Percentiles rank a stretch among this genome's conserved stretches.
phyloP scores from a whole-genome alignment of 1,284 basidiomycete species.

The Rhodotorula sp. region DNA sequence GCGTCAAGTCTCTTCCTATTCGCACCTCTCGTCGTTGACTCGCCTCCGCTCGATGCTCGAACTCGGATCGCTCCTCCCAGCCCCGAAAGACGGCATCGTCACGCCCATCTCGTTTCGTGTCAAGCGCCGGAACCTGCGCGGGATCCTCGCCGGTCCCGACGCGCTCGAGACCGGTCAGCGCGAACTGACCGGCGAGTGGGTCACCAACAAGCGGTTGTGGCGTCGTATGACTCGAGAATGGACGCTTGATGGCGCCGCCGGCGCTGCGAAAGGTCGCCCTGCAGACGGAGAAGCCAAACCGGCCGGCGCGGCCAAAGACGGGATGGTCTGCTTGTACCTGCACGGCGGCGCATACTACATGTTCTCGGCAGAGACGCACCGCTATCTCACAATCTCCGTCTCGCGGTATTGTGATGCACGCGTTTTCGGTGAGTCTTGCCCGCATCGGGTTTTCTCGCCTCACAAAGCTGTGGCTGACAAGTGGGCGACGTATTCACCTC shows the following conservation, averaged over 20 bases:
- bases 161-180: slow-evolving; percentile 68
- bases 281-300: background rate
- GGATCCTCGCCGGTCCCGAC: slow-evolving; percentile 73
- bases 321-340: slow-evolving; percentile 78
- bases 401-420: slow-evolving; percentile 87
- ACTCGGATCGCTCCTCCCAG: slow-evolving; percentile 75
- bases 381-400: slow-evolving; percentile 85
- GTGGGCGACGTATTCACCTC: background rate
- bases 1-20: slow-evolving; percentile 78
- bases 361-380: slow-evolving; percentile 89
- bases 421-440: slow-evolving; percentile 71
- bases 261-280: background rate
- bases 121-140: slow-evolving; percentile 66
- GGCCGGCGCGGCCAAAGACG: slow-evolving; percentile 51
- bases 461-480: background rate
- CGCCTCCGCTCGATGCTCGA: slow-evolving; percentile 67
- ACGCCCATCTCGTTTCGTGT: slow-evolving; percentile 93
- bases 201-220: slow-evolving; percentile 89
- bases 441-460: background rate
- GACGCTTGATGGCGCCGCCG: slow-evolving; percentile 18
- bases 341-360: slow-evolving; percentile 94
- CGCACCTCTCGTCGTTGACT: slow-evolving; percentile 77
- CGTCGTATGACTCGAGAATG: slow-evolving; percentile 80
- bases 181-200: slow-evolving; percentile 92
- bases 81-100: slow-evolving; percentile 89